phyloP scores from a whole-genome alignment of 2,329 filamentous ascomycete genomes.

The Clarireedia hainanense region DNA sequence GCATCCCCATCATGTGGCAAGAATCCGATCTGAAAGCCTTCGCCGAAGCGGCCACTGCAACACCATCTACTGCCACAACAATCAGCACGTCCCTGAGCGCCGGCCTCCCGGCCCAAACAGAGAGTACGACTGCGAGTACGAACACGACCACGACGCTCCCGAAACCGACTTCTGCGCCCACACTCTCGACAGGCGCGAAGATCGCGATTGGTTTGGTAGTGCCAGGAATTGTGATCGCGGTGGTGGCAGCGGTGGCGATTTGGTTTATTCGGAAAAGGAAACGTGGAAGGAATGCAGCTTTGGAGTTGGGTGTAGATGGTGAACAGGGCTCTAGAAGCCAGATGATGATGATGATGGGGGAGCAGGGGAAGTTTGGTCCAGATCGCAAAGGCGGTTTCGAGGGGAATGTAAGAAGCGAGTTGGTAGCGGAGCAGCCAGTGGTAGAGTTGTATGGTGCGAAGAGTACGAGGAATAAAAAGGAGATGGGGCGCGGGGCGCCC shows the following conservation, averaged over 20 bases:
- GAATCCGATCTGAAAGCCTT: not conserved
- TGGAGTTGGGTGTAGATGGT: too few relatives aligned
- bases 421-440: too few relatives aligned
- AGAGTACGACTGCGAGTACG: not conserved
- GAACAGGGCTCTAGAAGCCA: too few relatives aligned
- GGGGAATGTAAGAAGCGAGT: too few relatives aligned
- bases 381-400: too few relatives aligned
- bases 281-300: too few relatives aligned
- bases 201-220: not conserved
- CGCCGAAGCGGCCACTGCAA: not conserved
- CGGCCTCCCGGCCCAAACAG: not conserved
- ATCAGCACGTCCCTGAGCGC: not conserved
- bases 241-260: not conserved
- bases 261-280: not conserved
- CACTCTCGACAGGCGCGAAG: not conserved
- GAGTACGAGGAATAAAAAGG: too few relatives aligned
- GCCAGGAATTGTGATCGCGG: not conserved
- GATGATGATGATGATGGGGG: too few relatives aligned
- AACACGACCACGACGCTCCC: not conserved
- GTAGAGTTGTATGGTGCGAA: too few relatives aligned
- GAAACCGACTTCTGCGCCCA: too few relatives aligned
- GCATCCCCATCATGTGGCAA: not conserved
- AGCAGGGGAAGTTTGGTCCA: too few relatives aligned
- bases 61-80: not conserved
- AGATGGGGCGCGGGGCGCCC: too few relatives aligned